A percentile compares a stretch with the other conserved stretches of the same genome.
Evolutionary conservation across 345 rosid genomes (phyloP).

Genomic region (Euclidium syriacum): DNA sequence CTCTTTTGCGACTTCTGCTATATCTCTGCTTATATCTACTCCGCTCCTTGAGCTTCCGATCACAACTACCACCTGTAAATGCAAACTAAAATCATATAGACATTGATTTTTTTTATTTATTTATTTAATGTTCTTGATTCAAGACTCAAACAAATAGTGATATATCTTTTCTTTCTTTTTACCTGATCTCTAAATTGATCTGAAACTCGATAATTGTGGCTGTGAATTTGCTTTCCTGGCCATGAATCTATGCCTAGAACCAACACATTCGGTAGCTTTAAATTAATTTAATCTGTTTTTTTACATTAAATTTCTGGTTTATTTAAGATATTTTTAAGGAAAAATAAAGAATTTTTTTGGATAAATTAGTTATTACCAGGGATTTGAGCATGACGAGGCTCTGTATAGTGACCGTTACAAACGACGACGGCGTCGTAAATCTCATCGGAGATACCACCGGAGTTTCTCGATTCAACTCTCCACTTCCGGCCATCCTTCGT

Average conservation of each 20-base stretch:
- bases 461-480: constrained; percentile 39
- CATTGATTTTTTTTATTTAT: neutral
- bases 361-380: constrained; percentile 32
- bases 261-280: too few species aligned
- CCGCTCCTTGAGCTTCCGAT: constrained; percentile 61
- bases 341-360: too few species aligned
- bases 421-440: constrained; percentile 58
- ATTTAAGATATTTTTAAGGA: too few species aligned
- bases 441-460: constrained; percentile 21
- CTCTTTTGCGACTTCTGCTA: constrained; percentile 60
- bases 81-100: neutral
- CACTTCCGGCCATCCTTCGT: constrained; percentile 27
- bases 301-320: too few species aligned
- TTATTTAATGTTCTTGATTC: neutral
- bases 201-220: constrained; percentile 72
- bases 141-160: too few species aligned
- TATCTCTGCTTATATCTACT: constrained; percentile 55
- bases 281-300: too few species aligned
- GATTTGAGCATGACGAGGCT: constrained; percentile 51
- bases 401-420: constrained; percentile 53
- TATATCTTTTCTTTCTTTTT: constrained; percentile 2
- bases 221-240: constrained; percentile 79
- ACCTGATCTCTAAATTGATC: constrained; percentile 56
- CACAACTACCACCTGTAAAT: constrained; percentile 47
- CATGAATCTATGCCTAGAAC: constrained; percentile 50